Percentiles rank a stretch among this genome's conserved stretches.
Evolutionary conservation across 2,329 filamentous ascomycete genomes (phyloP).

Genomic region (Sporothrix dimorphospora): DNA sequence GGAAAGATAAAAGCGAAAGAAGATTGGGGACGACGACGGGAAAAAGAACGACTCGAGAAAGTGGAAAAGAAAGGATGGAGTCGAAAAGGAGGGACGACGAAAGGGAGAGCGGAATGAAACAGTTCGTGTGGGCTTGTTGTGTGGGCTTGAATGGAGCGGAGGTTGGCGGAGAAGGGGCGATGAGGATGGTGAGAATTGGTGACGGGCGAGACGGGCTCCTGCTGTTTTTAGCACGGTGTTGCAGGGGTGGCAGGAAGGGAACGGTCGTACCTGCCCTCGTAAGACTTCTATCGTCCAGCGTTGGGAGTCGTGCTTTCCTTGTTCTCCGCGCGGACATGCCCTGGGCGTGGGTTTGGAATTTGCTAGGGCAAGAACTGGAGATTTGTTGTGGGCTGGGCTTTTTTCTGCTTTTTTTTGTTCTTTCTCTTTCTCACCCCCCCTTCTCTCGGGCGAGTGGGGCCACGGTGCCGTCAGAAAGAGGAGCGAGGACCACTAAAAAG

Average conservation of each 20-base stretch:
- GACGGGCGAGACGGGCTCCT: no score
- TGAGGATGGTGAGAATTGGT: background rate
- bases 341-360: background rate
- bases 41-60: constrained; percentile 6
- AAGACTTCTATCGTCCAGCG: background rate
- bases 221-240: background rate
- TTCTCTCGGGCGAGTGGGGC: background rate
- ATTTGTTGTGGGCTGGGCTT: constrained; percentile 1
- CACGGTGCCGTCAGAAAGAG: background rate
- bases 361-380: background rate
- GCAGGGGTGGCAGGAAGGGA: no score
- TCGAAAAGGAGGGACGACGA: constrained; percentile 2
- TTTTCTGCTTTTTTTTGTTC: background rate
- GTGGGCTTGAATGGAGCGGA: constrained; percentile 10
- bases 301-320: background rate
- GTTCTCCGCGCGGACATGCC: no score
- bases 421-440: no score
- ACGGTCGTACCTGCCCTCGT: constrained; percentile 3
- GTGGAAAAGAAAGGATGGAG: constrained; percentile 12
- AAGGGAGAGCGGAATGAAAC: constrained; percentile 20
- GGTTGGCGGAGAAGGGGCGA: constrained; percentile 21
- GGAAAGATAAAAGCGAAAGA: background rate
- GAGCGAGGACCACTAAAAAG: no score
- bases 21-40: background rate
- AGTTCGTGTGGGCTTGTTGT: constrained; percentile 14